Base-by-base conservation (phyloP, 164 flowering plant genomes). In the Platanus orientalis region DNA sequence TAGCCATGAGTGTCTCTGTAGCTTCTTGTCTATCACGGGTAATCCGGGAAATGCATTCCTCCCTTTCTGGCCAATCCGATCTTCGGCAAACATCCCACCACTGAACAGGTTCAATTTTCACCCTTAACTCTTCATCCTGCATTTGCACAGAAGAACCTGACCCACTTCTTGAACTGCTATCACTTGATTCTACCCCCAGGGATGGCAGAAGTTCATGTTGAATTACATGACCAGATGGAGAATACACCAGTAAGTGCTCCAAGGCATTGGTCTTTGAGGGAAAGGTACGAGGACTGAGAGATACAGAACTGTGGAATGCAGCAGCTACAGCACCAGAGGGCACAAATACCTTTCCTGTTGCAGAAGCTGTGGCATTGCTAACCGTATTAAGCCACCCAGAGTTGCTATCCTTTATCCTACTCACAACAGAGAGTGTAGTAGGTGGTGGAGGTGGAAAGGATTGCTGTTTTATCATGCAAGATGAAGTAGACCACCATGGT, bases 61-160 rank as follows among this genome's bases (percentile, higher is more conserved):
- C 96, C 67, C 89, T 86, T 72, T 92, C 96, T 26, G 89, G 93
- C 87, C 96, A 85, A 73, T 84, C 87, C 63, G 72, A 67, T 72
- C 92, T 83, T 73, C 97, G 81, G 71, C 98, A 94, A 34, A 92
- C 99, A 79, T 85, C 89, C 97, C 99, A 95, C 82, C 94, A 83
- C 48, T 86, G 99, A 68, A 90, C 64, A 49, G 96, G 82, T 65
- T 88, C 94, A 60, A 82, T 83, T 69, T 79, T 88, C 58, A 95
- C 90, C 58, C 83, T 61, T 26, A 81, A 73, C 30, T 86, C 97
- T 45, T 89, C 99, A 53, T 88, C 96, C 70, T 81, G 87, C 23
- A 73, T 57, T 42, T 77, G 87, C 34, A 65, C 64, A 34, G 76
- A 56, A 59, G 85, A 62, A 66, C 73, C 75, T n/a, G 78, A 47